Base-by-base conservation (phyloP, 129 eudicot genomes). In the Escallonia rubra region DNA sequence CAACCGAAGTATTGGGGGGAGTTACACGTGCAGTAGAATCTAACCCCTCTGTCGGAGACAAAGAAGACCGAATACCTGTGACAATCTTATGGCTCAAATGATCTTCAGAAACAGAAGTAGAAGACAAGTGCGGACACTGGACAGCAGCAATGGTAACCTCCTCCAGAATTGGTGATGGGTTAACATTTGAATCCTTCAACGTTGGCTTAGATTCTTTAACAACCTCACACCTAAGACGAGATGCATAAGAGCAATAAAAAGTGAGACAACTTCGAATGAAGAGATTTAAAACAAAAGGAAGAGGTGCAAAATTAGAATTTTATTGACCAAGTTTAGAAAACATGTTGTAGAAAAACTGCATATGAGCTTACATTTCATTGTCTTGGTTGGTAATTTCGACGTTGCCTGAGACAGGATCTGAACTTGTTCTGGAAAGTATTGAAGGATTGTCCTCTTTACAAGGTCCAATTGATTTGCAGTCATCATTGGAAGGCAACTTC, bases 51-150 rank as follows among this genome's bases (percentile, higher is more conserved):
- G 79, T 73, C 57, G 59, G 79, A 50, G 85, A 78, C n/a, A 82
- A 78, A 64, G 97, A 78, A 70, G 83, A 76, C 79, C 55, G 76
- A 66, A 82, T 81, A 78, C 69, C 78, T 64, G 84, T 69, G 74
- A 64, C 83, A 66, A 69, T 61, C 74, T 73, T 78, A 65, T 79
- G 79, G 45, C 82, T 73, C 56, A 46, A 53, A 13, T 56, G 65
- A 65, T 80, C 88, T 72, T 81, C 80, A 45, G 72, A 67, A 11
- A 63, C 54, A 69, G 79, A 80, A 60, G 68, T 65, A n/a, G 86
- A 78, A 50, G 64, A 74, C 50, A 72, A n/a, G 41, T 63, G 79
- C 6, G 74, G 73, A 34, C 66, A 75, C 51, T 43, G 75, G 43
- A 61, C 67, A 56, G 65, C 71, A 13, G 59, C 52, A 49, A 61